Percentiles rank a stretch among this genome's conserved stretches.
Conservation (phyloP, 208 protist species). For the Wallacemonas sp. region DNA sequence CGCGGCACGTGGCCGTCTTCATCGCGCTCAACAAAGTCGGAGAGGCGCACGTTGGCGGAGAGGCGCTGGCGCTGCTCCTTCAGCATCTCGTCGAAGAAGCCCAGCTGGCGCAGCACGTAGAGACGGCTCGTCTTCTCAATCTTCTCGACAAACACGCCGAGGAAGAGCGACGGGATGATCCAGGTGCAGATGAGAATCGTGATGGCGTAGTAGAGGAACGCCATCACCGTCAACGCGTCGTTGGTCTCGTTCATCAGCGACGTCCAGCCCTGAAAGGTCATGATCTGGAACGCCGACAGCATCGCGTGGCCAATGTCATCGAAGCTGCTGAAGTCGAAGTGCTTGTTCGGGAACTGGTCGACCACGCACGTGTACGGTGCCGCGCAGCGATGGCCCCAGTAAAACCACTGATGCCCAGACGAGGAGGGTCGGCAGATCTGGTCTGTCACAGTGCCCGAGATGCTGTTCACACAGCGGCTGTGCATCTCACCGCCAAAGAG, state of each 20-base stretch:
- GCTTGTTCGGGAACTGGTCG: conserved; percentile 69
- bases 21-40: conserved; percentile 81
- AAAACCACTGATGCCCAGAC: conserved; percentile 67
- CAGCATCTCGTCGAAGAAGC: conserved; percentile 79
- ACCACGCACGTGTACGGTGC: conserved; percentile 50
- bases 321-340: conserved; percentile 89
- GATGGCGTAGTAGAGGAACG: conserved; percentile 85
- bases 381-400: conserved; percentile 72
- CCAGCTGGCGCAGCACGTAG: conserved; percentile 79
- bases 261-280: conserved; percentile 92
- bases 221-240: conserved; percentile 59
- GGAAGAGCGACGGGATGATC: conserved; percentile 87
- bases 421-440: conserved; percentile 64
- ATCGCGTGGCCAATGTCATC: conserved; percentile 90
- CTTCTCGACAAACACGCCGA: conserved; percentile 91
- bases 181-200: conserved; percentile 85
- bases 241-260: conserved; percentile 80
- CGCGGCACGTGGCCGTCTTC: conserved; percentile 55
- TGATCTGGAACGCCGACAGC: conserved; percentile 87
- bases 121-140: conserved; percentile 75
- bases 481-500: conserved; percentile 80
- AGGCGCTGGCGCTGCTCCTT: conserved; percentile 74
- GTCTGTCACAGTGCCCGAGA: conserved; percentile 50
- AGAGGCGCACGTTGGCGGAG: conserved; percentile 57
- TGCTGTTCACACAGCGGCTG: conserved; percentile 74